A percentile compares a stretch with the other conserved stretches of the same genome.
Conservation (phyloP, 768 basidiomycete species). For the Thelephora ganbajun region DNA sequence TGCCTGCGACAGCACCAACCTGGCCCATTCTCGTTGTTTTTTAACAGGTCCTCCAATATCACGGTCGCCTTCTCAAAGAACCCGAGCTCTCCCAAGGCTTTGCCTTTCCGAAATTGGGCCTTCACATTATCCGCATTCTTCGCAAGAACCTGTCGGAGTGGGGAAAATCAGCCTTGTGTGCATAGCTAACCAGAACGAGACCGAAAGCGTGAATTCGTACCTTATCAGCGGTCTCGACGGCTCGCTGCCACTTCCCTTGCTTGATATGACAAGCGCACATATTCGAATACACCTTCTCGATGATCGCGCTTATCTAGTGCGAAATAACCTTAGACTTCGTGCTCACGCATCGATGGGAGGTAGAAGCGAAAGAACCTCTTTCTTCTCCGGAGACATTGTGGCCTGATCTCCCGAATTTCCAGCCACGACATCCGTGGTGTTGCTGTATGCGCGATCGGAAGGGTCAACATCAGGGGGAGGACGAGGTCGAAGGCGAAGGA, state of each 20-base stretch:
- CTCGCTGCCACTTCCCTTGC: constrained; percentile 66
- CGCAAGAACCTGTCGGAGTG: constrained; percentile 39
- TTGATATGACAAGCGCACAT: constrained; percentile 79
- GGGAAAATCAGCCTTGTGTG: not conserved
- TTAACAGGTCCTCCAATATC: constrained; percentile 49
- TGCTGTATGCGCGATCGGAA: not conserved
- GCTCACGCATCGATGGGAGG: not conserved
- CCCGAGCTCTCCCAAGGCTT: constrained; percentile 64
- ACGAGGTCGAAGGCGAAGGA: not conserved
- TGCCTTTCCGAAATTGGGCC: constrained; percentile 70
- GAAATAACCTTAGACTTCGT: not conserved
- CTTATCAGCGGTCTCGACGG: constrained; percentile 72
- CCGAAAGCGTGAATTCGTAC: constrained; percentile 17
- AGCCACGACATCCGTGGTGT: not conserved
- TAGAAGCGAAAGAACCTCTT: not conserved
- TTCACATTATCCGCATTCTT: constrained; percentile 71
- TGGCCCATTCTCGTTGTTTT: constrained; percentile 47
- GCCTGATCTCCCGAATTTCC: not conserved
- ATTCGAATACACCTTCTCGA: constrained; percentile 77
- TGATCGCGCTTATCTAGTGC: constrained; percentile 42
- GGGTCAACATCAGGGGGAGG: not conserved
- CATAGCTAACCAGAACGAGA: not conserved
- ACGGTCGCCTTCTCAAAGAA: constrained; percentile 61
- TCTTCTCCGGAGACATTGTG: not conserved
- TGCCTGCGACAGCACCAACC: not conserved